These are phyloP conservation scores for Solanum lycopersicoides DNA, from an alignment of 257 asterid species.

Conservation along the genomic window DNA sequence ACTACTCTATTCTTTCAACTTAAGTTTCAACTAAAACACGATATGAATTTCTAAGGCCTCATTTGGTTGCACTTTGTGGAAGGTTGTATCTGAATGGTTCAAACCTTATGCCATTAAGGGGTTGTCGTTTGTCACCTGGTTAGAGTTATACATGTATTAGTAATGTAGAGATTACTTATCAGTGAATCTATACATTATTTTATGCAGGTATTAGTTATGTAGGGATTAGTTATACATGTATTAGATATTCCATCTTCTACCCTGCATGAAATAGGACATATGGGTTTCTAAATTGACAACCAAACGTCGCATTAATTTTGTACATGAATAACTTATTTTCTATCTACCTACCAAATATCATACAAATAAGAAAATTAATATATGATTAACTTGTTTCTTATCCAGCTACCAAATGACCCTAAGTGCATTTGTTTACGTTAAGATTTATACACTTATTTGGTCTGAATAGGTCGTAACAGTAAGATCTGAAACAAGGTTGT, in stretches of 20 bases:
- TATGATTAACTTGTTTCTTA: background rate
- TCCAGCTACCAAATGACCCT: background rate
- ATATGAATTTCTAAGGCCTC: background rate
- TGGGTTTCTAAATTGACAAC: background rate
- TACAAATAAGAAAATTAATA: background rate
- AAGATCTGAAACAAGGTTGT: background rate
- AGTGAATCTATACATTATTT: background rate
- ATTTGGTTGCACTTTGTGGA: background rate
- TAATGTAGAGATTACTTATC: background rate
- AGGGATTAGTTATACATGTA: no score
- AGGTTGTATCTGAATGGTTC: background rate
- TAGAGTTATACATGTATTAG: background rate
- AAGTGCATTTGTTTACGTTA: background rate
- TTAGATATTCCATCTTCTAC: background rate
- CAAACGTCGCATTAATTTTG: background rate
- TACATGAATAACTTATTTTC: background rate
- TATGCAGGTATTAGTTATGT: background rate
- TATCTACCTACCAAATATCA: background rate
- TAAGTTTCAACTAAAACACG: background rate
- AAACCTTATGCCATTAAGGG: background rate
- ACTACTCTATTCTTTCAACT: background rate
- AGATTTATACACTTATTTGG: background rate
- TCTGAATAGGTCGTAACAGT: background rate
- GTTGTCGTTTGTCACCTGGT: background rate
- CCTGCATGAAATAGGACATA: background rate